phyloP scores from a whole-genome alignment of 2,329 filamentous ascomycete species.

The Mollisiaceae sp. region DNA sequence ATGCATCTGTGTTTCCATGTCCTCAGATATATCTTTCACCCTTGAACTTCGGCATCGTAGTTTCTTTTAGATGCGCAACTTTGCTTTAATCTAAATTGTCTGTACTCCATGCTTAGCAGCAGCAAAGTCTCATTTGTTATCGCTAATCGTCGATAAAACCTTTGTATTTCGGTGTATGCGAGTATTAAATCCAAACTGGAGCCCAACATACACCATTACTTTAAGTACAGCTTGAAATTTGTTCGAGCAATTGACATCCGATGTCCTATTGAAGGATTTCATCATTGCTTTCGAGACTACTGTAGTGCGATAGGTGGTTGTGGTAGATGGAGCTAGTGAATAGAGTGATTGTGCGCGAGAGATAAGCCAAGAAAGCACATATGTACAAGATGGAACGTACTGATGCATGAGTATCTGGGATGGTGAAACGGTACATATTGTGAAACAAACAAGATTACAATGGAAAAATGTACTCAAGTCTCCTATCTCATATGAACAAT shows the following conservation, averaged over 20 bases:
- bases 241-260: background rate
- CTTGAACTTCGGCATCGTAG: too few relatives aligned
- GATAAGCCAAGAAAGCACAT: too few relatives aligned
- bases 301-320: background rate
- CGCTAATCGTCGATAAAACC: background rate
- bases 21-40: too few relatives aligned
- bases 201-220: background rate
- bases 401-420: too few relatives aligned
- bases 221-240: background rate
- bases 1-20: too few relatives aligned
- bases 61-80: too few relatives aligned
- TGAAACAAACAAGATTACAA: too few relatives aligned
- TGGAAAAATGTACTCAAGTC: too few relatives aligned
- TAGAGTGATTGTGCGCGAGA: conserved; percentile 3
- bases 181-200: background rate
- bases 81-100: too few relatives aligned
- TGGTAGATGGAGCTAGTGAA: background rate
- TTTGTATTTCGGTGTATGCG: background rate
- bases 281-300: background rate
- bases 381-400: background rate
- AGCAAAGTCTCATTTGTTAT: background rate
- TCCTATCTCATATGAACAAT: too few relatives aligned
- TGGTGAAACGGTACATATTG: too few relatives aligned
- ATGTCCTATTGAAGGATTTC: background rate
- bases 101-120: background rate